A percentile compares a stretch with the other conserved stretches of the same genome.
Evolutionary conservation across 345 rosid genomes (phyloP).

Genomic region (Eucalyptus guilfoylei): DNA sequence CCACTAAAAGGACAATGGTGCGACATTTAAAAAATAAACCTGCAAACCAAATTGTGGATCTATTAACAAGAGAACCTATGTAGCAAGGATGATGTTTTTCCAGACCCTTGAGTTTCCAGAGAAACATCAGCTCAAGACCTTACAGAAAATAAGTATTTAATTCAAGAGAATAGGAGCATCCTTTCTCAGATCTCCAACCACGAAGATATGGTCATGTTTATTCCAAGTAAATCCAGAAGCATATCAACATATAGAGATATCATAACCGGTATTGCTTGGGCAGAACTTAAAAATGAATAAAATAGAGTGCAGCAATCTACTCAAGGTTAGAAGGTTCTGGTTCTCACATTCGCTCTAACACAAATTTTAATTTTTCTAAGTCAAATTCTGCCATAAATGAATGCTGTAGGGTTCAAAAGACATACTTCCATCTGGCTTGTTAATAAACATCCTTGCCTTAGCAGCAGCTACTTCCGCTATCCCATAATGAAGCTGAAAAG

Average conservation of each 20-base stretch:
- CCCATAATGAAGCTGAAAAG: constrained; percentile 78
- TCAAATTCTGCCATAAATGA: neutral
- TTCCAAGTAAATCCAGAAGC: neutral
- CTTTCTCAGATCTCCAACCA: neutral
- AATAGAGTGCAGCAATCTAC: neutral
- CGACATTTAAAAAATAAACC: neutral
- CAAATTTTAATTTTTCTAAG: neutral
- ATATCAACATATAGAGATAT: neutral
- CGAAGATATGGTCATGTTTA: neutral
- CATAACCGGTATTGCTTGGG: neutral
- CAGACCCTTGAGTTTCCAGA: neutral
- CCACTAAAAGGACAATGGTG: neutral
- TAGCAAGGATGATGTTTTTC: neutral
- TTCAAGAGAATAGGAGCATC: neutral
- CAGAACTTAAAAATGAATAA: neutral
- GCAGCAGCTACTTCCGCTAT: constrained; percentile 97
- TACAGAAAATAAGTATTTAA: neutral
- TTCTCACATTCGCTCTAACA: neutral
- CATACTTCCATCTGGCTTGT: constrained; percentile 96
- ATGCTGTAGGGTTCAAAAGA: neutral
- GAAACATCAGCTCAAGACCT: neutral
- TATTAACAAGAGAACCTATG: neutral
- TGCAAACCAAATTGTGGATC: neutral
- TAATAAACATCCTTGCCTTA: constrained; percentile 87
- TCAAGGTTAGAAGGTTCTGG: neutral